Evolutionary conservation across 176 grass and related monocot species (phyloP).

Genomic region (Cocos nucifera): DNA sequence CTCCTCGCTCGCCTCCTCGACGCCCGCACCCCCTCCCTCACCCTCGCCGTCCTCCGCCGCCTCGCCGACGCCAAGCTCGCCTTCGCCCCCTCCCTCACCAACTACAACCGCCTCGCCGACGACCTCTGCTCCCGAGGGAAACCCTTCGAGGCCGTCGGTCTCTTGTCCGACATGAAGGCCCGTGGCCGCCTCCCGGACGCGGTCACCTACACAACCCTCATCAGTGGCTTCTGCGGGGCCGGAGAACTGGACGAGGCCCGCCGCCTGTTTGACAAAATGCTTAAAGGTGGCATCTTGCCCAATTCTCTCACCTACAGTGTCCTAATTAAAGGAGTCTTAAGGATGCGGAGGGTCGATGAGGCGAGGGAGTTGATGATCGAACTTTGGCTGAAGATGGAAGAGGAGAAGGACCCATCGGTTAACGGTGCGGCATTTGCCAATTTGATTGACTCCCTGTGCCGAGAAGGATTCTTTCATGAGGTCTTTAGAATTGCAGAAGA

Average conservation of each 20-base stretch:
- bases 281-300: slow-evolving; percentile 15
- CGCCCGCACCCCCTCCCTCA: slow-evolving; percentile 37
- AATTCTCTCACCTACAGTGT: slow-evolving; percentile 53
- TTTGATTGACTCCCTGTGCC: slow-evolving; percentile 62
- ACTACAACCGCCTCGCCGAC: slow-evolving; percentile 54
- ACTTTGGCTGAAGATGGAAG: slow-evolving; percentile 42
- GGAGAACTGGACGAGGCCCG: slow-evolving; percentile 38
- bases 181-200: slow-evolving; percentile 26
- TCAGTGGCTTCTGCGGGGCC: slow-evolving; percentile 39
- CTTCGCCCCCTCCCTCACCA: slow-evolving; percentile 39
- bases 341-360: slow-evolving; percentile 23
- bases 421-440: slow-evolving; percentile 71
- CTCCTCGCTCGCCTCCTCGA: slow-evolving; percentile 44
- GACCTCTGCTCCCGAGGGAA: slow-evolving; percentile 27
- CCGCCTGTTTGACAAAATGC: slow-evolving; percentile 78
- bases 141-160: slow-evolving; percentile 39
- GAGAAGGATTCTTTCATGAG: slow-evolving; percentile 55
- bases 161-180: slow-evolving; percentile 43
- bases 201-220: slow-evolving; percentile 50
- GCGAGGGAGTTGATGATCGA: slow-evolving; percentile 31
- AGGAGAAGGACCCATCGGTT: slow-evolving; percentile 26
- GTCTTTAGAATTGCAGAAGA: slow-evolving; percentile 54
- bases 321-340: slow-evolving; percentile 62
- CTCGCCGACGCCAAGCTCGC: slow-evolving; percentile 5
- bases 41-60: slow-evolving; percentile 49